A percentile compares a stretch with the other conserved stretches of the same genome.
Conservation (phyloP, 2,329 filamentous ascomycete genomes). For the Cladosporium sp. region DNA sequence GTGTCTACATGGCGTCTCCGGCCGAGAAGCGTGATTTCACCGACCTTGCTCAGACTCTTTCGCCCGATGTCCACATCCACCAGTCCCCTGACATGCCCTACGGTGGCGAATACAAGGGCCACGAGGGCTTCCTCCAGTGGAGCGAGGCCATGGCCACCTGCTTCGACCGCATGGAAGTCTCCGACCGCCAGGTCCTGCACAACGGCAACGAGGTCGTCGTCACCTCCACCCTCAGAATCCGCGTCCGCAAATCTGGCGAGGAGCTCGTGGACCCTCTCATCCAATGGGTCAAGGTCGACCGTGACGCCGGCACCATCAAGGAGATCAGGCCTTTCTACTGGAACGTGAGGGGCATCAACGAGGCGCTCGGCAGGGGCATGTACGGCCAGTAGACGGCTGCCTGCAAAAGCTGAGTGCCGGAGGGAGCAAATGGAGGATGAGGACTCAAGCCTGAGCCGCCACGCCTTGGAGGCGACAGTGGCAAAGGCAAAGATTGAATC, state of each 20-base stretch:
- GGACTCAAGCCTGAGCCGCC: background rate
- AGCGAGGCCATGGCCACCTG: slow-evolving; percentile 28
- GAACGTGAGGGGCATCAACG: slow-evolving; percentile 28
- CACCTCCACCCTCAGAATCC: slow-evolving; percentile 25
- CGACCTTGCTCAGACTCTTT: slow-evolving; percentile 27
- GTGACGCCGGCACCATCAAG: slow-evolving; percentile 30
- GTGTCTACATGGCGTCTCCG: slow-evolving; percentile 31
- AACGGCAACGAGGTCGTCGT: slow-evolving; percentile 29
- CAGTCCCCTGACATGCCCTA: slow-evolving; percentile 35
- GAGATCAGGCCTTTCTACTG: slow-evolving; percentile 35
- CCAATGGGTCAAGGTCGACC: slow-evolving; percentile 32
- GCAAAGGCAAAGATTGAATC: background rate
- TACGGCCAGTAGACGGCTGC: slow-evolving; percentile 7
- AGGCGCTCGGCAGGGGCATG: slow-evolving; percentile 15
- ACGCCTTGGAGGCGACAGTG: background rate
- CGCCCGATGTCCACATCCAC: slow-evolving; percentile 25
- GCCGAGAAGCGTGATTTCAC: slow-evolving; percentile 30
- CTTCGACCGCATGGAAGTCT: slow-evolving; percentile 29
- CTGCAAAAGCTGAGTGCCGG: background rate
- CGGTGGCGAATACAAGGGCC: slow-evolving; percentile 30
- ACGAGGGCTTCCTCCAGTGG: slow-evolving; percentile 32
- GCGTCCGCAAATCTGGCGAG: slow-evolving; percentile 31
- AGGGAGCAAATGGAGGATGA: background rate
- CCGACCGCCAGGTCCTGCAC: slow-evolving; percentile 32
- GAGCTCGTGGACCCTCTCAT: slow-evolving; percentile 28